These are phyloP conservation scores for Carex myosuroides DNA, from an alignment of 176 grass and related monocot species.

Conservation along the genomic window DNA sequence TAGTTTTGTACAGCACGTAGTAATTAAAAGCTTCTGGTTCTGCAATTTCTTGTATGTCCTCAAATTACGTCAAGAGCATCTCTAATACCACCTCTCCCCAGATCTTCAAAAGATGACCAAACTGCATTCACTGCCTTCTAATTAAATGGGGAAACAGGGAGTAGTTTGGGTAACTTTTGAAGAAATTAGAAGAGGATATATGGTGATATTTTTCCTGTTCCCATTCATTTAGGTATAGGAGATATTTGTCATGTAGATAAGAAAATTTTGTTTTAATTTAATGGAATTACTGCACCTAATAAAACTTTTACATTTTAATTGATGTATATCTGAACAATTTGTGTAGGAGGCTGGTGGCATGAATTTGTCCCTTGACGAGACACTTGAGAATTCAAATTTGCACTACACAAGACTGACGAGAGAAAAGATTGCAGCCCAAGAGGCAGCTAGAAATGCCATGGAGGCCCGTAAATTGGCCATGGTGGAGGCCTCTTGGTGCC, in stretches of 20 bases:
- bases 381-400: slow-evolving; percentile 63
- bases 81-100: neutral
- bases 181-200: neutral
- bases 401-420: slow-evolving; percentile 86
- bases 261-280: slow-evolving; percentile 14
- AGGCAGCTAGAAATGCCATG: slow-evolving; percentile 66
- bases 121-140: neutral
- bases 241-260: slow-evolving; percentile 1
- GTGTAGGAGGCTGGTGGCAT: slow-evolving; percentile 72
- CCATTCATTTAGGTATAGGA: neutral
- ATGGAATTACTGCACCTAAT: neutral
- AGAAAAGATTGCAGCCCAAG: slow-evolving; percentile 89
- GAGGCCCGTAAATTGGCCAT: slow-evolving; percentile 86
- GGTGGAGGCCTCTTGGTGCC: slow-evolving; percentile 90
- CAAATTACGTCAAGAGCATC: neutral
- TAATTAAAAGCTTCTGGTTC: neutral
- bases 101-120: neutral
- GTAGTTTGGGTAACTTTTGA: neutral
- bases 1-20: neutral
- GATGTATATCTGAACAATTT: neutral
- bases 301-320: neutral
- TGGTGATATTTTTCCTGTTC: neutral
- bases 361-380: slow-evolving; percentile 73
- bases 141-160: neutral
- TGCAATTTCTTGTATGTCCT: neutral